Base-by-base conservation (phyloP, 2,329 filamentous ascomycete species). In the Bisporella sp. region DNA sequence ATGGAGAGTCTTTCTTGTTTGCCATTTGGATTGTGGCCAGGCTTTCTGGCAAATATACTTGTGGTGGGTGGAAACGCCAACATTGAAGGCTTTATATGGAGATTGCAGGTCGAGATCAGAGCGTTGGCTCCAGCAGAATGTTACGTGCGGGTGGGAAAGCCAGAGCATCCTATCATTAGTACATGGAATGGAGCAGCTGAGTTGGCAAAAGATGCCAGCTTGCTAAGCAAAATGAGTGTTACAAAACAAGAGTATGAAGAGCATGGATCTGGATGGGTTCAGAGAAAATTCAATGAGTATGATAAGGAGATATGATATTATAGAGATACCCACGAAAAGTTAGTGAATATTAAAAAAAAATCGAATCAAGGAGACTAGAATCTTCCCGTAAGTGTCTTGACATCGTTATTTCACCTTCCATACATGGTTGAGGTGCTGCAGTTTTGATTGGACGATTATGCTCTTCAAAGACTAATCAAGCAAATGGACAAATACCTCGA, bases 191-290 rank as follows among this genome's bases (percentile, higher is more conserved):
- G 93, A 12, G 92, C 84, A n/a, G 86, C 87, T 28, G 78, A 82
- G 51, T 73, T 96, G 50, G 89, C 89, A 1, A 79, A 72, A 46
- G 83, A 91, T 46, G 74, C 75, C 41, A 76, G 86, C 39, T 73
- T 73, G 46, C 57, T 95, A 47, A 77, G 82, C 53, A 76, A 77
- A 45, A 69, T 90, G 9, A 77, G 82, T 2, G 87, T 96, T n/a
- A 93, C 88, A 0, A 89, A 87, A 64, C 79, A 87, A 54, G 89
- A 99, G 64, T 99, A 99, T 66, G 82, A 93, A 47, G 93, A 99
- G 67, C 71, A 90, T 63, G 93, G 93, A 6, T 80, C 78, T 49
- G 73, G 71, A 1, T 92, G 88, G 87, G 76, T 87, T 29, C 81
- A 81, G 31, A 83, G 81, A 61, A 88, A 80, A 63, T 93, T 95